Percentiles rank a stretch among this genome's conserved stretches.
phyloP scores from a whole-genome alignment of 305 asterid species.

The Galium porrigens region DNA sequence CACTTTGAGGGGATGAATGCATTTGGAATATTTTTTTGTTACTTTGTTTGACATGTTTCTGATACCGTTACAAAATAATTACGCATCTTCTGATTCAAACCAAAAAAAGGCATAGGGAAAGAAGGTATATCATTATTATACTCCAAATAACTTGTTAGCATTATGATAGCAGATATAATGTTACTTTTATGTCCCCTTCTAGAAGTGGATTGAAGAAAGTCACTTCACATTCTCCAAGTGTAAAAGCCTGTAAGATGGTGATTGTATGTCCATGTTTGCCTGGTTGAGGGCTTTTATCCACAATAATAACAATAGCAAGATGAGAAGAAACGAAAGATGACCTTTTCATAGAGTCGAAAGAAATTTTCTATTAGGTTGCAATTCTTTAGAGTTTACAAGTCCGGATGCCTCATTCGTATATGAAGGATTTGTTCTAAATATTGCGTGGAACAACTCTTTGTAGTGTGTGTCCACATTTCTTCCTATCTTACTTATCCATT shows the following conservation, averaged over 20 bases:
- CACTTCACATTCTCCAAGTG: neutral
- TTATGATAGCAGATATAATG: neutral
- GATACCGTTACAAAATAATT: neutral
- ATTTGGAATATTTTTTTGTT: neutral
- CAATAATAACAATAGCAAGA: neutral
- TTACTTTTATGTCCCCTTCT: neutral
- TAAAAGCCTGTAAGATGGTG: neutral
- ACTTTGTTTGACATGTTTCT: constrained; percentile 1
- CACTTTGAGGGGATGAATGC: neutral
- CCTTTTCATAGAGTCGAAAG: neutral
- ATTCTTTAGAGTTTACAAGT: neutral
- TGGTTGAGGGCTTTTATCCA: neutral
- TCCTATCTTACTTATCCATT: neutral
- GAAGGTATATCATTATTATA: neutral
- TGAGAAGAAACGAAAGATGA: neutral
- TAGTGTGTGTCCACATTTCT: neutral
- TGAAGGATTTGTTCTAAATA: neutral
- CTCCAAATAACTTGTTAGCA: neutral
- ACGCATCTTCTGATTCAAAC: neutral
- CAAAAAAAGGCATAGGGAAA: neutral
- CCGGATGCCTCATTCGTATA: neutral
- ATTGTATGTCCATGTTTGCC: neutral
- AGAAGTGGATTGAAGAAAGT: neutral
- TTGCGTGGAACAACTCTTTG: neutral
- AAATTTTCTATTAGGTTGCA: neutral